A percentile compares a stretch with the other conserved stretches of the same genome.
Evolutionary conservation across 208 protist species (phyloP).

Genomic region (Acanthamoeba triangularis): DNA sequence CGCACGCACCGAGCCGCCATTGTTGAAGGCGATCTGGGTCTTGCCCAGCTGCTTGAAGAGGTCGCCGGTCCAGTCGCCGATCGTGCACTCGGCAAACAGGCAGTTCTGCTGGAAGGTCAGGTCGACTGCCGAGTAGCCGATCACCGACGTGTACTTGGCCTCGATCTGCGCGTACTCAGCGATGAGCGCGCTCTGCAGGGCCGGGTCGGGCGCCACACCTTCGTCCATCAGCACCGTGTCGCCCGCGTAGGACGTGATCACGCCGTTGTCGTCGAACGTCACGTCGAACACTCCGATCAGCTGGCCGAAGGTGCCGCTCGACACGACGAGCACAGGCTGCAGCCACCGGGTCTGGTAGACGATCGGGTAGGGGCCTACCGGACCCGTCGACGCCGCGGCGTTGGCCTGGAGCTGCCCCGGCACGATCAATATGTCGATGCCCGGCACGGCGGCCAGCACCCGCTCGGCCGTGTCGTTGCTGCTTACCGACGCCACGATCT

Average conservation of each 20-base stretch:
- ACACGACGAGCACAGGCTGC: slow-evolving; percentile 18
- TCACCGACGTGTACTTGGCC: neutral
- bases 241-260: slow-evolving; percentile 28
- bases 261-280: slow-evolving; percentile 63
- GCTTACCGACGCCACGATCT: slow-evolving; percentile 64
- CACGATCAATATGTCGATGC: slow-evolving; percentile 57
- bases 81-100: slow-evolving; percentile 59
- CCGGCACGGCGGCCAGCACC: slow-evolving; percentile 23
- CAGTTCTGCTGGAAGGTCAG: slow-evolving; percentile 34
- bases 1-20: slow-evolving; percentile 15
- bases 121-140: slow-evolving; percentile 37
- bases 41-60: slow-evolving; percentile 26
- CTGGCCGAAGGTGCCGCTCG: slow-evolving; percentile 29
- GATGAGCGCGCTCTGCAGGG: slow-evolving; percentile 7
- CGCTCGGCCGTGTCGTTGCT: neutral
- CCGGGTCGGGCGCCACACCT: neutral
- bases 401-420: slow-evolving; percentile 11
- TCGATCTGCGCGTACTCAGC: neutral
- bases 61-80: slow-evolving; percentile 53
- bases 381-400: neutral
- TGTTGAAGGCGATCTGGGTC: slow-evolving; percentile 55
- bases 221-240: neutral
- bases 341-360: slow-evolving; percentile 10
- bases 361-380: neutral
- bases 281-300: slow-evolving; percentile 45